These are phyloP conservation scores for Mucor lusitanicus DNA, from an alignment of 371 early-diverging fungal genomes.

Conservation along the genomic window DNA sequence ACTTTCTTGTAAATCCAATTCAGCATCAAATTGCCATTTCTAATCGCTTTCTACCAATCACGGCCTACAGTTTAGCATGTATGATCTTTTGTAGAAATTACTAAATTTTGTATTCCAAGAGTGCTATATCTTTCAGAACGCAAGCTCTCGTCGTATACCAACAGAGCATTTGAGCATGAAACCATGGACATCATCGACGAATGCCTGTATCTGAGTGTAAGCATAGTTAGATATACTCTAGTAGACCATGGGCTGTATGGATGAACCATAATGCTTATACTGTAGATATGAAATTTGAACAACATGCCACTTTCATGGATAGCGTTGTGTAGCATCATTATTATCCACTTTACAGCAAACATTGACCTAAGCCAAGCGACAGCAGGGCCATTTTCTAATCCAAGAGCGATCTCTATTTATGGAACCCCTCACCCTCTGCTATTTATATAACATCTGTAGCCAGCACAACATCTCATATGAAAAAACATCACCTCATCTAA, in stretches of 20 bases:
- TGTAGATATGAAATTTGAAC: neutral
- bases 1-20: too few species aligned
- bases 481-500: slow-evolving; percentile 9
- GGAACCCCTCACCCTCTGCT: neutral
- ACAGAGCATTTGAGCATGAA: neutral
- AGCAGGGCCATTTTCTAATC: neutral
- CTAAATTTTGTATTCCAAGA: too few species aligned
- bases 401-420: neutral
- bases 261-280: neutral
- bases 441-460: neutral
- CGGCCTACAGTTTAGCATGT: too few species aligned
- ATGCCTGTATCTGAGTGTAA: too few species aligned
- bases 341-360: neutral
- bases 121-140: too few species aligned
- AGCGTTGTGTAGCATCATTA: neutral
- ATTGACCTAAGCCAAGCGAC: neutral
- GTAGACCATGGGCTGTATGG: neutral
- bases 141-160: neutral
- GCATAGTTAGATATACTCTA: too few species aligned
- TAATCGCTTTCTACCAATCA: too few species aligned
- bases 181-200: neutral
- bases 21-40: too few species aligned
- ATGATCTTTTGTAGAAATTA: too few species aligned
- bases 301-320: neutral
- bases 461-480: neutral